Percentiles rank a stretch among this genome's conserved stretches.
phyloP scores from a whole-genome alignment of 106 monocot species.

The Hemerocallis citrina region DNA sequence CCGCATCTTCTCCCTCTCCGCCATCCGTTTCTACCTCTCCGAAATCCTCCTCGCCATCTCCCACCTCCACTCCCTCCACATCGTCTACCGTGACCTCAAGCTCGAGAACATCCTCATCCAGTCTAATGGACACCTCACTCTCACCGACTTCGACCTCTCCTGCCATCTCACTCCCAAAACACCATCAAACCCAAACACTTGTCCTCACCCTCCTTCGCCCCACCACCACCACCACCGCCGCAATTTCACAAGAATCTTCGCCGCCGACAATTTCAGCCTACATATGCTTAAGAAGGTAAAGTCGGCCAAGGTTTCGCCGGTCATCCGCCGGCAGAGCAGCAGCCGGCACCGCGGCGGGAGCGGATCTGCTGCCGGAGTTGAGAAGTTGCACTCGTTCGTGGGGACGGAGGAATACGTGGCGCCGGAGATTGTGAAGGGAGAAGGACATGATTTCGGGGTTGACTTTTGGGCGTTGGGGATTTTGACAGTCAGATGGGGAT shows the following conservation, averaged over 20 bases:
- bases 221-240: too few relatives aligned
- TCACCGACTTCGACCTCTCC: conserved; percentile 97
- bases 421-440: conserved; percentile 79
- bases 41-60: conserved; percentile 64
- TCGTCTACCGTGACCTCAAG: conserved; percentile 90
- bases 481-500: conserved; percentile 71
- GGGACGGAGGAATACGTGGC: conserved; percentile 97
- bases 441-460: conserved; percentile 80
- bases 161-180: conserved; percentile 29
- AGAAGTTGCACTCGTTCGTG: conserved; percentile 71
- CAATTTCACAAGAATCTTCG: conserved; percentile 35
- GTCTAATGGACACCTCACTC: conserved; percentile 58
- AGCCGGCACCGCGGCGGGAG: too few relatives aligned
- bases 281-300: conserved; percentile 41
- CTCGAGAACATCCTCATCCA: conserved; percentile 87
- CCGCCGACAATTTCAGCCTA: background rate
- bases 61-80: conserved; percentile 63
- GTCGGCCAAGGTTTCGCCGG: conserved; percentile 65
- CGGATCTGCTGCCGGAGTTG: conserved; percentile 13
- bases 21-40: conserved; percentile 79
- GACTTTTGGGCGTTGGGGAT: conserved; percentile 96
- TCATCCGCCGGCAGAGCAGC: conserved; percentile 31
- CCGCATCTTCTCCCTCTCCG: conserved; percentile 53
- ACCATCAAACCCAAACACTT: background rate
- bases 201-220: background rate